Base-by-base conservation (phyloP, 1,284 basidiomycete genomes). In the Fomes fomentarius region DNA sequence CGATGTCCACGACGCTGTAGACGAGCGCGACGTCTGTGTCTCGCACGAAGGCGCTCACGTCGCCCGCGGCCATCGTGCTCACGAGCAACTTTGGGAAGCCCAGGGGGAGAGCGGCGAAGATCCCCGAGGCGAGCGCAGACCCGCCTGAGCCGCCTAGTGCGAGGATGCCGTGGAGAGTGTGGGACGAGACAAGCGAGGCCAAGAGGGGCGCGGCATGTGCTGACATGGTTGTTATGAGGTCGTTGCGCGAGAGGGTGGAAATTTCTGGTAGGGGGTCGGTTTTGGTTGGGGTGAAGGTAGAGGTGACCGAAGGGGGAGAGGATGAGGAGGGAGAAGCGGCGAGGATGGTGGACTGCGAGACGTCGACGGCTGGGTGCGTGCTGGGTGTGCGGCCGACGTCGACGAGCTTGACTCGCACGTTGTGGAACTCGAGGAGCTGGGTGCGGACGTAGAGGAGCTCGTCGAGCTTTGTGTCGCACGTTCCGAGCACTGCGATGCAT, bases 1-100 rank as follows among this genome's bases (percentile, higher is more conserved):
- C 64, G 50, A 65, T 63, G 60, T 65, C 64, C 26, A 63, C 59
- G 49, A 65, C 60, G 57, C 60, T 61, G 49, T 65, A 63, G 51
- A 63, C 50, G 54, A 65, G 38, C 38, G 58, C 47, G 31, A 63
- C 44, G 54, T 65, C 64, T 24, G 51, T 34, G 31, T 65, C 64
- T 45, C 56, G 57, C 25, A 65, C 60, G 52, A 57, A 57, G n/a
- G 64, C 42, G 22, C 54, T 19, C 11, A 63, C 60, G 45, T 65
- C 60, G n/a, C 64, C 64, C 22, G 57, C 62, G 38, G 60, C 62
- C 56, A 65, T 62, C 34, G 62, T 65, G 62, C 59, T 60, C 50
- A 62, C 62, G 48, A 65, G 57, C 47, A 65, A 58, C 54, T 65
- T 63, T 17, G 62, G 62, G 49, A 65, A 65, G 25, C 62, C 64